Conservation (phyloP, 2,329 filamentous ascomycete species). For the Botrytis pseudocinerea region DNA sequence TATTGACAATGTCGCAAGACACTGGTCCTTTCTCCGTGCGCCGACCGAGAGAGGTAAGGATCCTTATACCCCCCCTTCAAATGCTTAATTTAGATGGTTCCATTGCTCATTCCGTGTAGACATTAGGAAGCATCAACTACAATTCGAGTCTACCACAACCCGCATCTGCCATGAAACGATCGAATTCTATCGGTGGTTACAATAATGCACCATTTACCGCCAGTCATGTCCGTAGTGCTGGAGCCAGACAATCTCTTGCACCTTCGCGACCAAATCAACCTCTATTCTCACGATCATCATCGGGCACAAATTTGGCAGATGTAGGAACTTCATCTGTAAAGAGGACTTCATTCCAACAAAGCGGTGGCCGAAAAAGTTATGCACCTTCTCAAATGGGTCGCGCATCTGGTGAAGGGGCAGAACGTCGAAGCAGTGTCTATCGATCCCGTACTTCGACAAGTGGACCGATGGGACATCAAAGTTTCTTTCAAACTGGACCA, state of each 20-base stretch:
- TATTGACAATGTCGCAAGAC: slow-evolving; percentile 73
- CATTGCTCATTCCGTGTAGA: slow-evolving; percentile 53
- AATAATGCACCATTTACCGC: slow-evolving; percentile 63
- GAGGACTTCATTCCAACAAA: slow-evolving; percentile 75
- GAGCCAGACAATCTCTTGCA: slow-evolving; percentile 82
- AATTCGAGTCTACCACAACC: slow-evolving; percentile 88
- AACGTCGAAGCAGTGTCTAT: slow-evolving; percentile 81
- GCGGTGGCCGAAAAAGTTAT: slow-evolving; percentile 60
- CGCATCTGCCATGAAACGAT: slow-evolving; percentile 89
- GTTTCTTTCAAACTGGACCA: slow-evolving; percentile 89
- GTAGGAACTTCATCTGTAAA: slow-evolving; percentile 81
- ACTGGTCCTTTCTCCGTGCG: slow-evolving; percentile 87
- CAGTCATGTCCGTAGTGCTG: slow-evolving; percentile 77
- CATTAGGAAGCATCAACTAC: slow-evolving; percentile 78
- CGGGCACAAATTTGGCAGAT: slow-evolving; percentile 77
- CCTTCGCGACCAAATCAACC: slow-evolving; percentile 82
- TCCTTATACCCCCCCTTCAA: slow-evolving; percentile 1
- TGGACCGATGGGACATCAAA: slow-evolving; percentile 75
- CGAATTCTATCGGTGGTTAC: slow-evolving; percentile 72
- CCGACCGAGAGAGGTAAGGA: slow-evolving; percentile 80
- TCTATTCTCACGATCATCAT: slow-evolving; percentile 81
- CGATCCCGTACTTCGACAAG: slow-evolving; percentile 66
- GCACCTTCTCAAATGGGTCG: slow-evolving; percentile 45
- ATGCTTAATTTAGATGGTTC: slow-evolving; percentile 5
- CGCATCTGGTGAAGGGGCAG: slow-evolving; percentile 47